phyloP scores from a whole-genome alignment of 2,329 filamentous ascomycete species.

The Venturia asperata region DNA sequence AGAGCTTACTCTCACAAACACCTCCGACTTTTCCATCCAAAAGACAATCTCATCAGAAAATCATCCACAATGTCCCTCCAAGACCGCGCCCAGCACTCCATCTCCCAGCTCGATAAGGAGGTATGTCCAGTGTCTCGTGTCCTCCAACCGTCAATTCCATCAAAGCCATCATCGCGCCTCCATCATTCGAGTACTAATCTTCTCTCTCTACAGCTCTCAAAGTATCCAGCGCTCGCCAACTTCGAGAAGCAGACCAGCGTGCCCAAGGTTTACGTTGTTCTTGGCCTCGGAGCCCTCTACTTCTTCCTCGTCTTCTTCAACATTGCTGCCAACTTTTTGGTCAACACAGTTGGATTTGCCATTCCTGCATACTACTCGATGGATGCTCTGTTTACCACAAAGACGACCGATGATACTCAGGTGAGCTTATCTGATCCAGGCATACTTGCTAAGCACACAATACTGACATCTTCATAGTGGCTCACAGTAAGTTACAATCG shows the following conservation, averaged over 20 bases:
- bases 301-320: constrained; percentile 92
- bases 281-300: constrained; percentile 70
- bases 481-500: constrained; percentile 42
- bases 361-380: constrained; percentile 82
- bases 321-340: constrained; percentile 79
- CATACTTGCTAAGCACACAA: constrained; percentile 1
- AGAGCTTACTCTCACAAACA: background rate
- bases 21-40: background rate
- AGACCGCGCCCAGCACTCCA: constrained; percentile 68
- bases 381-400: constrained; percentile 63
- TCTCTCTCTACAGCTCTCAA: constrained; percentile 61
- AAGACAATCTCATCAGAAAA: background rate
- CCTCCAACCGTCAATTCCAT: constrained; percentile 11
- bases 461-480: constrained; percentile 45
- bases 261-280: constrained; percentile 77
- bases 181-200: background rate
- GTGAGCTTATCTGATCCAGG: constrained; percentile 42
- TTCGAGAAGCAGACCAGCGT: constrained; percentile 77
- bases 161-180: constrained; percentile 6
- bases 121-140: constrained; percentile 43
- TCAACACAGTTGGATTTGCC: constrained; percentile 77
- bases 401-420: constrained; percentile 74
- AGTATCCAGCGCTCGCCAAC: constrained; percentile 77
- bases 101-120: constrained; percentile 76
- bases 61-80: constrained; percentile 61